Conservation (phyloP, 352 stramenopile genomes). For the Globisporangium paddicum region DNA sequence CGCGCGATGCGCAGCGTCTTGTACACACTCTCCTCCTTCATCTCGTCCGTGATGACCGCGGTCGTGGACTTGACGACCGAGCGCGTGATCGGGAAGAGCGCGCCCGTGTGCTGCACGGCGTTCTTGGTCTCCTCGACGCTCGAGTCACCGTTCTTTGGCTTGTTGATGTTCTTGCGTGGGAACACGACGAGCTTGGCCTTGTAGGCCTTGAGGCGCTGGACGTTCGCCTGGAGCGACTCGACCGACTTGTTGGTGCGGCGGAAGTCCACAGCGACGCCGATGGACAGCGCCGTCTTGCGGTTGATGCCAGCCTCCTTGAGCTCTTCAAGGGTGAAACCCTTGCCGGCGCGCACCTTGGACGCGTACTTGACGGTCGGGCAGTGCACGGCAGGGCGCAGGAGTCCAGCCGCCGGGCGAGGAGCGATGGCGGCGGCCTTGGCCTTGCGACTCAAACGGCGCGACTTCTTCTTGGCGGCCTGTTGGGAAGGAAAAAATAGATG, state of each 20-base stretch:
- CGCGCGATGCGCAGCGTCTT: slow-evolving; percentile 80
- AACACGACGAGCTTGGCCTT: slow-evolving; percentile 99
- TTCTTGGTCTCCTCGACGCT: slow-evolving; percentile 88
- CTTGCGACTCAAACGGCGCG: slow-evolving; percentile 92
- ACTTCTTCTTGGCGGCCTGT: slow-evolving; percentile 98
- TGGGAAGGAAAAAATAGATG: slow-evolving; percentile 44
- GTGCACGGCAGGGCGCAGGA: slow-evolving; percentile 96
- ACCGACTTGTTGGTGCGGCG: slow-evolving; percentile 97
- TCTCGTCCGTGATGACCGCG: slow-evolving; percentile 80
- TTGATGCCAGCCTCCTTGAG: slow-evolving; percentile 97
- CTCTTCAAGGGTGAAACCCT: slow-evolving; percentile 99
- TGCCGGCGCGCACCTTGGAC: slow-evolving; percentile 96
- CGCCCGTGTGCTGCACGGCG: slow-evolving; percentile 86
- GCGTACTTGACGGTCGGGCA: slow-evolving; percentile 98
- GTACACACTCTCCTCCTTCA: slow-evolving; percentile 84
- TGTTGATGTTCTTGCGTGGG: slow-evolving; percentile 95
- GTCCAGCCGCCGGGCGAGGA: slow-evolving; percentile 94
- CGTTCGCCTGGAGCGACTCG: slow-evolving; percentile 96
- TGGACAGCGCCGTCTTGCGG: slow-evolving; percentile 93
- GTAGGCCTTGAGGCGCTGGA: slow-evolving; percentile 98
- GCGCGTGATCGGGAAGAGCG: slow-evolving; percentile 76
- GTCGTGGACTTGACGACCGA: slow-evolving; percentile 73
- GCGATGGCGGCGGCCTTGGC: slow-evolving; percentile 97
- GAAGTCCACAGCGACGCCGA: slow-evolving; percentile 99
- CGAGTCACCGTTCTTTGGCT: slow-evolving; percentile 94